Evolutionary conservation across 352 stramenopile genomes (phyloP).

Genomic region (Lagenidium giganteum): DNA sequence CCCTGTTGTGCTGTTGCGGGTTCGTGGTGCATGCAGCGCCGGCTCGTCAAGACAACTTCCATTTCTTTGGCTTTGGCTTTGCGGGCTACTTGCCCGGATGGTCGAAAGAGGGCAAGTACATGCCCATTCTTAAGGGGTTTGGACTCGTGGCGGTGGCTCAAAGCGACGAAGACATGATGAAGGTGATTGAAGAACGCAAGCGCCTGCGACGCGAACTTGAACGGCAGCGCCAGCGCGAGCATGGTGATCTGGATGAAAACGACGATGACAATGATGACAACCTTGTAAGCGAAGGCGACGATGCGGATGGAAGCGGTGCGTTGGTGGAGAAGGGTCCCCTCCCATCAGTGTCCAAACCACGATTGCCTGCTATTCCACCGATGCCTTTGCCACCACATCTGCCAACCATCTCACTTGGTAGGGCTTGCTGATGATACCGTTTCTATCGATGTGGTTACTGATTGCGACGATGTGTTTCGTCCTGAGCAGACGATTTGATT

Average conservation of each 20-base stretch:
- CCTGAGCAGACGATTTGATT: slow-evolving; percentile 26
- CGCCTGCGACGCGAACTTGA: slow-evolving; percentile 49
- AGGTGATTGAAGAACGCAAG: slow-evolving; percentile 58
- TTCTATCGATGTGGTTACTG: neutral
- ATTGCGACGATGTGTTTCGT: neutral
- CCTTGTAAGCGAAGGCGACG: slow-evolving; percentile 22
- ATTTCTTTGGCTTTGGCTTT: slow-evolving; percentile 49
- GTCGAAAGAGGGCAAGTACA: slow-evolving; percentile 45
- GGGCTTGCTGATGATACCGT: neutral
- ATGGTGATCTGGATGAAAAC: slow-evolving; percentile 20
- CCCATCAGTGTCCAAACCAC: slow-evolving; percentile 29
- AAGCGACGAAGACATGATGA: slow-evolving; percentile 49
- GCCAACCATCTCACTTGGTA: slow-evolving; percentile 45
- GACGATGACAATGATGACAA: slow-evolving; percentile 40
- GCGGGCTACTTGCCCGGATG: slow-evolving; percentile 56
- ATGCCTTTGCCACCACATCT: slow-evolving; percentile 23
- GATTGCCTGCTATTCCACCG: too few relatives aligned
- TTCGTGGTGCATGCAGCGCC: slow-evolving; percentile 18
- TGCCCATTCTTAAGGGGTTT: slow-evolving; percentile 48
- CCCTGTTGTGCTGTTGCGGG: neutral
- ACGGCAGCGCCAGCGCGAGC: slow-evolving; percentile 16
- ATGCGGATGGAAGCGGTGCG: slow-evolving; percentile 3
- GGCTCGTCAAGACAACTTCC: slow-evolving; percentile 47
- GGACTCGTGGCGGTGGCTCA: slow-evolving; percentile 43
- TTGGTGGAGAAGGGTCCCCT: slow-evolving; percentile 49